phyloP scores from a whole-genome alignment of 192 early-diverging fungal species.

The Coemansia sp. region DNA sequence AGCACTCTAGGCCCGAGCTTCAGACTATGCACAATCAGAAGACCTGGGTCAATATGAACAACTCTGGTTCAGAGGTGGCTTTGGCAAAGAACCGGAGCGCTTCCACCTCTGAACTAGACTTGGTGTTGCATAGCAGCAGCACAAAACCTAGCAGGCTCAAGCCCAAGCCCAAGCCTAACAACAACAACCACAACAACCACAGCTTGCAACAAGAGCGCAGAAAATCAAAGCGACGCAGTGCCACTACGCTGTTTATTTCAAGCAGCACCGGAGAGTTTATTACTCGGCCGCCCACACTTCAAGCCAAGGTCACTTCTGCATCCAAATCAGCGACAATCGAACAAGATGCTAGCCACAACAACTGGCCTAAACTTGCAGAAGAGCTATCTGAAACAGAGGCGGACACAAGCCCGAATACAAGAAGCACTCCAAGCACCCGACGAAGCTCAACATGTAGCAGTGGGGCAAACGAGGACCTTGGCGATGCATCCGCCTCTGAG shows the following conservation, averaged over 20 bases:
- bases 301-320: neutral
- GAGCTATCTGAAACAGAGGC: neutral
- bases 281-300: neutral
- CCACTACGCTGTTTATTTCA: constrained; percentile 40
- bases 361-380: neutral
- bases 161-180: neutral
- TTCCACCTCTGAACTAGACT: neutral
- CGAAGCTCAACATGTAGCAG: neutral
- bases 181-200: neutral
- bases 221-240: constrained; percentile 50
- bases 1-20: constrained; percentile 15
- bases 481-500: neutral
- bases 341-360: neutral
- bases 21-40: constrained; percentile 36
- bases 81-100: neutral
- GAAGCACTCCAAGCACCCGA: neutral
- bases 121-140: neutral
- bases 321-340: neutral
- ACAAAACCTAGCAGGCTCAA: neutral
- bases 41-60: constrained; percentile 26
- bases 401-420: neutral
- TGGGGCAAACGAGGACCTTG: neutral
- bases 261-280: constrained; percentile 11
- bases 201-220: constrained; percentile 37
- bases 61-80: neutral